These are phyloP conservation scores for Ogataea parapolymorpha DNA, from an alignment of 805 yeast genomes.

Conservation along the genomic window DNA sequence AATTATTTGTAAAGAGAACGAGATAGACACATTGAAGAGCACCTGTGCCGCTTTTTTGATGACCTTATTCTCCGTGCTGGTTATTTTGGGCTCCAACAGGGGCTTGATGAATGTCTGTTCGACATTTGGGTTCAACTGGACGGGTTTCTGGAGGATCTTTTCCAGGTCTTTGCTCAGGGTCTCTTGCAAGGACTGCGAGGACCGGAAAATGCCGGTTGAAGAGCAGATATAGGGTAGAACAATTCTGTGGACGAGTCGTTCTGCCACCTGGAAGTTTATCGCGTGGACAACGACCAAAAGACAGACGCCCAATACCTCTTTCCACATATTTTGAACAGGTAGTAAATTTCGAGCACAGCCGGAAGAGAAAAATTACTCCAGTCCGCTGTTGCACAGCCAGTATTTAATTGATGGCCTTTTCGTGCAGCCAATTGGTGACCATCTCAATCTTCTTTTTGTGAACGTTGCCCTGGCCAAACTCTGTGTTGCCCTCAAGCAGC, in stretches of 20 bases:
- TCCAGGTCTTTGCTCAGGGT: constrained; percentile 14
- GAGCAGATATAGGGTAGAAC: constrained; percentile 12
- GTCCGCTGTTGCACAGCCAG: constrained; percentile 2
- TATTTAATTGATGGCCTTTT: constrained; percentile 55
- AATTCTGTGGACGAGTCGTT: constrained; percentile 16
- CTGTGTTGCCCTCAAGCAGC: constrained; percentile 68
- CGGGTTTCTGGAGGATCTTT: constrained; percentile 5
- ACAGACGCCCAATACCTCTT: constrained; percentile 10
- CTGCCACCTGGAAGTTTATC: constrained; percentile 17
- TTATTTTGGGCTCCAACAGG: background rate
- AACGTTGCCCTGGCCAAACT: constrained; percentile 71
- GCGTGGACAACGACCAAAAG: constrained; percentile 14
- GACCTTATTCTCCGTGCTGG: background rate
- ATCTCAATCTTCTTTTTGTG: constrained; percentile 46
- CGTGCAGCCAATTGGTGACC: constrained; percentile 82
- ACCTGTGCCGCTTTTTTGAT: constrained; percentile 4
- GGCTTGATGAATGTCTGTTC: constrained; percentile 1
- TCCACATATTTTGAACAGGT: constrained; percentile 10
- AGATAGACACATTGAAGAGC: constrained; percentile 24
- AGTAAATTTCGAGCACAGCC: background rate
- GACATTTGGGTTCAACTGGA: background rate
- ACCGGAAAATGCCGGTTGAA: constrained; percentile 3
- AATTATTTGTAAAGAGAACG: constrained; percentile 29
- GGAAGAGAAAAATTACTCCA: background rate
- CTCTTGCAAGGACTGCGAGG: constrained; percentile 4